Conservation (phyloP, 768 basidiomycete genomes). For the Galerina sulciceps region DNA sequence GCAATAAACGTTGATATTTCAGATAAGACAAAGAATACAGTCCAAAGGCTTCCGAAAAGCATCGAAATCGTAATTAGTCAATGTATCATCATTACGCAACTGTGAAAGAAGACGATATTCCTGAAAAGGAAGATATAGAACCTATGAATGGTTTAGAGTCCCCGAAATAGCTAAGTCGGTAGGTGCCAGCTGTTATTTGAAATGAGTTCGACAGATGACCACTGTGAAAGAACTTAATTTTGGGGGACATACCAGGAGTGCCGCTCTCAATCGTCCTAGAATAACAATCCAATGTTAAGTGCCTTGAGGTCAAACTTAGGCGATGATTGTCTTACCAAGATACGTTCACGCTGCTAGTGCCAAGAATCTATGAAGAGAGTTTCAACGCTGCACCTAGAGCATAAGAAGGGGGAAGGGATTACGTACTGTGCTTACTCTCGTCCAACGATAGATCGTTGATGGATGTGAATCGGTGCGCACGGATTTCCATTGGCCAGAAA, state of each 20-base stretch:
- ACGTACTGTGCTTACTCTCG: constrained; percentile 56
- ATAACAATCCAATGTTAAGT: constrained; percentile 3
- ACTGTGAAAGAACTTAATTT: constrained; percentile 9
- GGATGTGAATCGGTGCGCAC: constrained; percentile 81
- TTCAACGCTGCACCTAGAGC: background rate
- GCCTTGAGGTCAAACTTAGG: background rate
- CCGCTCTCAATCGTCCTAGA: constrained; percentile 41
- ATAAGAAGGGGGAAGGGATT: background rate
- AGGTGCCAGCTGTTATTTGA: constrained; percentile 58
- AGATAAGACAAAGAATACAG: constrained; percentile 1
- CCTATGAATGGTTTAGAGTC: constrained; percentile 77
- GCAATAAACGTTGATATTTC: background rate
- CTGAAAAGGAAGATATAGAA: constrained; percentile 63
- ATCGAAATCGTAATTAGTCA: constrained; percentile 2
- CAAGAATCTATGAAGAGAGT: constrained; percentile 45
- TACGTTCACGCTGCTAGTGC: constrained; percentile 67
- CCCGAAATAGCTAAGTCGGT: constrained; percentile 73
- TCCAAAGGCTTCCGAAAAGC: background rate
- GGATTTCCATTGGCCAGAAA: constrained; percentile 53
- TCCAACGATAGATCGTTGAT: constrained; percentile 73
- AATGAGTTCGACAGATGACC: constrained; percentile 10
- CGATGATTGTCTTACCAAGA: constrained; percentile 55
- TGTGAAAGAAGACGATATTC: constrained; percentile 65
- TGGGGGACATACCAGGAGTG: constrained; percentile 51
- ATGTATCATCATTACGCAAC: constrained; percentile 39